phyloP scores from a whole-genome alignment of 2,329 filamentous ascomycete species.

The Alternaria tenuissima region DNA sequence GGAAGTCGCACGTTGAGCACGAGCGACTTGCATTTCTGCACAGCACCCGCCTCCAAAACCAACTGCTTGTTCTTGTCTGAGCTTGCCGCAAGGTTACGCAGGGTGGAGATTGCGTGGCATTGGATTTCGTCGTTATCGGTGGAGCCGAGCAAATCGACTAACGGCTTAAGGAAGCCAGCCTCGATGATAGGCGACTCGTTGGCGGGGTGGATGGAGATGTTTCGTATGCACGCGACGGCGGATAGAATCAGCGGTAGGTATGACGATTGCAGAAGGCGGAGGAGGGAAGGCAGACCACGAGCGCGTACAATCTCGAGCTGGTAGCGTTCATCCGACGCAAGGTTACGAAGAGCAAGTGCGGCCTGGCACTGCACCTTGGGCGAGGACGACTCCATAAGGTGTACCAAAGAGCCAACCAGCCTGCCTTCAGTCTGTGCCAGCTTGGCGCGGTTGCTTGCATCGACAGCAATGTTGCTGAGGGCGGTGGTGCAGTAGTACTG shows the following conservation, averaged over 20 bases:
- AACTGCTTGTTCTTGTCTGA: slow-evolving; percentile 98
- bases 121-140: slow-evolving; percentile 99
- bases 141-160: slow-evolving; percentile 92
- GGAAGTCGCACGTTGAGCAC: slow-evolving; percentile 91
- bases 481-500: slow-evolving; percentile 99
- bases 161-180: slow-evolving; percentile 89
- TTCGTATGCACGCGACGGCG: slow-evolving; percentile 96
- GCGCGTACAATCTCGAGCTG: slow-evolving; percentile 96
- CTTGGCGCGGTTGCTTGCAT: slow-evolving; percentile 87
- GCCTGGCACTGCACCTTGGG: slow-evolving; percentile 96
- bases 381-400: slow-evolving; percentile 96
- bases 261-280: slow-evolving; percentile 90
- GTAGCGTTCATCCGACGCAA: slow-evolving; percentile 98
- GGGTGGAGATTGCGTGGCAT: slow-evolving; percentile 96
- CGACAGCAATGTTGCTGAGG: slow-evolving; percentile 97
- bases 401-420: slow-evolving; percentile 91
- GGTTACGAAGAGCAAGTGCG: slow-evolving; percentile 88
- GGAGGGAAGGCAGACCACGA: slow-evolving; percentile 81
- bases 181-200: slow-evolving; percentile 99
- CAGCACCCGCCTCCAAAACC: slow-evolving; percentile 94
- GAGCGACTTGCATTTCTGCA: slow-evolving; percentile 98
- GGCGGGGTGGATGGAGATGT: slow-evolving; percentile 96
- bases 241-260: slow-evolving; percentile 96
- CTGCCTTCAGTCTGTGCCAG: slow-evolving; percentile 90
- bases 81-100: slow-evolving; percentile 93